phyloP scores from a whole-genome alignment of 768 basidiomycete genomes.

The Amanita rimosa region DNA sequence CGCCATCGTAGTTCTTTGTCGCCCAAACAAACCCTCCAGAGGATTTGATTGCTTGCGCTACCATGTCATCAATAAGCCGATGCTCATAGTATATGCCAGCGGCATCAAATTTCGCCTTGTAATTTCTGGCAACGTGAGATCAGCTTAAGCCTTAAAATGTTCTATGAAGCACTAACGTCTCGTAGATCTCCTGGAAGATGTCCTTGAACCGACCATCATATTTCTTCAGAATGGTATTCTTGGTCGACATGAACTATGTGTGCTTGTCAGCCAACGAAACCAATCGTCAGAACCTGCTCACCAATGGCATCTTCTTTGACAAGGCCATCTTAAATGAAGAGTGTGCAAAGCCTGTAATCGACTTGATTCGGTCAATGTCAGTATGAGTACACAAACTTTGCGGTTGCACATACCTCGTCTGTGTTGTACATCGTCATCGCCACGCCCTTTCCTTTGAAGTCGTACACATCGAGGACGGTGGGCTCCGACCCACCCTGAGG shows the following conservation, averaged over 20 bases:
- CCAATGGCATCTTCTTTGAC: conserved; percentile 65
- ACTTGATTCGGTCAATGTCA: conserved; percentile 29
- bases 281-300: conserved; percentile 12
- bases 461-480: conserved; percentile 73
- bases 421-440: conserved; percentile 99
- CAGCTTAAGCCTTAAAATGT: background rate
- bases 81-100: conserved; percentile 87
- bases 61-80: conserved; percentile 96
- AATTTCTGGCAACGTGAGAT: conserved; percentile 29
- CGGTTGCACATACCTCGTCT: conserved; percentile 50
- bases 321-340: conserved; percentile 96
- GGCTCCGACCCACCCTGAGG: conserved; percentile 64
- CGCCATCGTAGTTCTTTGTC: conserved; percentile 74
- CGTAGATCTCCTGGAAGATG: conserved; percentile 96
- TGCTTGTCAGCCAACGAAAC: background rate
- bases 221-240: conserved; percentile 95
- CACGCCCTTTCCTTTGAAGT: conserved; percentile 89
- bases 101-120: conserved; percentile 60
- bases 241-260: conserved; percentile 89
- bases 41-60: conserved; percentile 95
- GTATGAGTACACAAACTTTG: background rate
- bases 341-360: conserved; percentile 92
- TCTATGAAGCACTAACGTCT: conserved; percentile 29
- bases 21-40: conserved; percentile 85
- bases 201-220: conserved; percentile 99